Evolutionary conservation across 352 stramenopile species (phyloP), one percentile per base, ranked within the genome.

Genomic region (Phytophthora cryptogea): DNA sequence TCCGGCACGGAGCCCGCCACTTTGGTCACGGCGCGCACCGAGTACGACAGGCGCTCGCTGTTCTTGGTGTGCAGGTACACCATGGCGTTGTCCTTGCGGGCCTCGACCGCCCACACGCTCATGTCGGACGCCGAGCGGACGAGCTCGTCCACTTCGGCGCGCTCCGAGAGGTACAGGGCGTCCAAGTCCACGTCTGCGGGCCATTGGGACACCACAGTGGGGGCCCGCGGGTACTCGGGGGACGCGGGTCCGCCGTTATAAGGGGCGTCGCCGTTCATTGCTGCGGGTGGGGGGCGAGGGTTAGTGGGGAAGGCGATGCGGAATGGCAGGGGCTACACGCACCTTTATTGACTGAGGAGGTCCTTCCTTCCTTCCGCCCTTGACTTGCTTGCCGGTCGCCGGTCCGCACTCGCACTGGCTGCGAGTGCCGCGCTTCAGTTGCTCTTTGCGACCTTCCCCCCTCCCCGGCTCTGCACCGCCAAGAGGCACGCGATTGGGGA

Each of bases 21-120:
- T 44, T 79, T 83, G 9, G 82, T 80, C 14, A 93, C 83, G 0
- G 80, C 75, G 39, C 86, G 84, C 27, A 94, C 74, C 49, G 73
- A 89, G 59, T 86, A 92, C 23, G 76, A 85, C 8, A 84, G 69
- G 11, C 88, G 85, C 52, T 92, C 81, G 50, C 82, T 92, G 71
- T 93, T 95, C 57, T 93, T 91, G 67, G 76, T 78, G 71, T 95
- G 83, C 16, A 88, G 17, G 56, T 91, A 94, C n/a, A 92, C 67
- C 44, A 67, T 70, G 10, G 82, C 75, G 51, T 80, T 76, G 43
- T 90, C 78, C 41, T 83, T 83, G 52, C 82, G 77, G 13, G 61
- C 71, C 57, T 94, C 84, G 16, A 93, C 72, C 26, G 84, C 72
- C 86, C 86, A 95, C 8, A 89, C 74, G 59, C 75, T 88, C 49